Evolutionary conservation across 495 filamentous ascomycete genomes (phyloP).

Genomic region (Lophiostoma macrostomum): DNA sequence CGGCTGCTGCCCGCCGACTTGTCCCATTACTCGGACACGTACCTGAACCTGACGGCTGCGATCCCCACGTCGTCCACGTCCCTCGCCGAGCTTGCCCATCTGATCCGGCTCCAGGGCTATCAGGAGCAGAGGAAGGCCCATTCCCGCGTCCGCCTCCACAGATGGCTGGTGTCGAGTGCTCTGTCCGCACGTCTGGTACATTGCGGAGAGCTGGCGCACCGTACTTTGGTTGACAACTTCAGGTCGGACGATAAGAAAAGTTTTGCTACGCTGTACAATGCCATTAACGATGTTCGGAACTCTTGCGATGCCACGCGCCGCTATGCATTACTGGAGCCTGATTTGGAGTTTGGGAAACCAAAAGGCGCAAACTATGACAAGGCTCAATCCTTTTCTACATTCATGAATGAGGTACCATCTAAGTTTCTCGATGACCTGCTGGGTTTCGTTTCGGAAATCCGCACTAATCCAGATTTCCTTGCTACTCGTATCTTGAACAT

Average conservation of each 20-base stretch:
- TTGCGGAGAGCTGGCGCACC: constrained; percentile 72
- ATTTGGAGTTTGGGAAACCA: constrained; percentile 55
- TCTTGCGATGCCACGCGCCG: constrained; percentile 71
- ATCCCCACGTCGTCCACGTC: constrained; percentile 54
- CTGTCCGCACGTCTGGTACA: constrained; percentile 76
- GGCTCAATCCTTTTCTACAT: constrained; percentile 54
- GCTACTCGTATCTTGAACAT: constrained; percentile 73
- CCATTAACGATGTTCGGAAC: constrained; percentile 81
- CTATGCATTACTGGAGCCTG: constrained; percentile 66
- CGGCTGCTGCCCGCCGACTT: constrained; percentile 43
- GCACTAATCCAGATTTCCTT: constrained; percentile 82
- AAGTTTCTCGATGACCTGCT: constrained; percentile 71
- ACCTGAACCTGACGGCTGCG: constrained; percentile 39
- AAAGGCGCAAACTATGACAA: constrained; percentile 36
- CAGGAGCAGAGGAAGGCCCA: constrained; percentile 69
- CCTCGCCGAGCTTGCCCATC: constrained; percentile 66
- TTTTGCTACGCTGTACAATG: constrained; percentile 84
- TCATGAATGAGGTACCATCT: constrained; percentile 75
- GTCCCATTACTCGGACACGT: constrained; percentile 41
- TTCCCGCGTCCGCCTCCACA: constrained; percentile 62
- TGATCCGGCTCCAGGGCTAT: constrained; percentile 67
- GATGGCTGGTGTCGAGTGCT: constrained; percentile 59
- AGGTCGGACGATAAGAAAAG: constrained; percentile 84
- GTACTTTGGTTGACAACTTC: constrained; percentile 82
- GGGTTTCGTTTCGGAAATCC: constrained; percentile 74